These are phyloP conservation scores for Paradendryphiella salina DNA, from an alignment of 2,329 filamentous ascomycete species.

Conservation along the genomic window DNA sequence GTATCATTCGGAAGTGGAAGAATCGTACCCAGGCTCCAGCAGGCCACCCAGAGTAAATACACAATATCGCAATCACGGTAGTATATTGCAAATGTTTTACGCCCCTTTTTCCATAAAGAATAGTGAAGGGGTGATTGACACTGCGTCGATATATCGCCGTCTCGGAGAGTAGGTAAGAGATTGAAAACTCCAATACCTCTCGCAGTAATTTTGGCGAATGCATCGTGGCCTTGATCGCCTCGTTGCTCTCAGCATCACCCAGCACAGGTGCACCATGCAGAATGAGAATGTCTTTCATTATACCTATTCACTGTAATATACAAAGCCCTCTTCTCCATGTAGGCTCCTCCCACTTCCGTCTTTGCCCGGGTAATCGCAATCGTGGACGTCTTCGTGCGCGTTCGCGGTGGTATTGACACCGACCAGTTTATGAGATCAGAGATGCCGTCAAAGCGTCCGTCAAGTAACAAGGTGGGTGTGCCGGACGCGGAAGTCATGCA, in stretches of 20 bases:
- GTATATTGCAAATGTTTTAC: constrained; percentile 47
- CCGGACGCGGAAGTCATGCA: constrained; percentile 99
- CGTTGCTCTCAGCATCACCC: background rate
- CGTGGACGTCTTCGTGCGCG: background rate
- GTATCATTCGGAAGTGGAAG: no score
- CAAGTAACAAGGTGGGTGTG: constrained; percentile 96
- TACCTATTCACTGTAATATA: constrained; percentile 7
- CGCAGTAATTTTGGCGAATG: constrained; percentile 34
- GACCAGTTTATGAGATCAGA: constrained; percentile 76
- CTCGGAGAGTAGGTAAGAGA: constrained; percentile 38
- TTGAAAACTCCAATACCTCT: constrained; percentile 32
- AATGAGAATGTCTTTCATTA: constrained; percentile 7
- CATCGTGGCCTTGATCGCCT: background rate
- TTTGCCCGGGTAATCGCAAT: background rate
- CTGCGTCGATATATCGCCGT: constrained; percentile 46
- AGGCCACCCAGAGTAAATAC: constrained; percentile 27
- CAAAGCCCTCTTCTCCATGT: background rate
- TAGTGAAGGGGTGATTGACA: constrained; percentile 47
- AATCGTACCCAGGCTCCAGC: no score
- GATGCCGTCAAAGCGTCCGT: constrained; percentile 98
- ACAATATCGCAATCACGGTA: background rate
- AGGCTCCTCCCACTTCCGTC: background rate
- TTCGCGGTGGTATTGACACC: constrained; percentile 37
- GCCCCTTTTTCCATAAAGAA: constrained; percentile 35
- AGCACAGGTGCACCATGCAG: background rate